These are phyloP conservation scores for Saccharomycopsis olivae DNA, from an alignment of 805 yeast species.

Conservation along the genomic window DNA sequence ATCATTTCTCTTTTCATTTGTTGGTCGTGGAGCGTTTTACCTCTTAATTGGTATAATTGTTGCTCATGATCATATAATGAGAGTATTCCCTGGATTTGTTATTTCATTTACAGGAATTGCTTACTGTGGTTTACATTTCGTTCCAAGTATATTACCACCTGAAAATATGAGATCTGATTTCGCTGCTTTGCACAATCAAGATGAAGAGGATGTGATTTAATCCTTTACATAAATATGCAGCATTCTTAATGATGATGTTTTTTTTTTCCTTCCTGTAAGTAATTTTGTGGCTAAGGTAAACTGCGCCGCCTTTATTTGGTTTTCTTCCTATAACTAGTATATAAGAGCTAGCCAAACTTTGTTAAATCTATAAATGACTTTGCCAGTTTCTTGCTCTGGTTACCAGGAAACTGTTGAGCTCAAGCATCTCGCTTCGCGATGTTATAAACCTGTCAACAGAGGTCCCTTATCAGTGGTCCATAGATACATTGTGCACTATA, in stretches of 20 bases:
- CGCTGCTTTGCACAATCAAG: conserved; percentile 27
- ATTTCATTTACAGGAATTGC: conserved; percentile 51
- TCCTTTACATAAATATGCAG: background rate
- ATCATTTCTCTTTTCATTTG: conserved; percentile 55
- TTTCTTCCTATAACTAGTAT: no score
- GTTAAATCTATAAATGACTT: no score
- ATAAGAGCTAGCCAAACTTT: no score
- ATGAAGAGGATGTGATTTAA: conserved; percentile 23
- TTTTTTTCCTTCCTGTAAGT: background rate
- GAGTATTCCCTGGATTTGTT: conserved; percentile 47
- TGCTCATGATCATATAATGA: conserved; percentile 41
- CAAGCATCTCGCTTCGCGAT: no score
- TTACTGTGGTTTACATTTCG: conserved; percentile 53
- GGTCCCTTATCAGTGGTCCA: no score
- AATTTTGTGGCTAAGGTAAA: no score
- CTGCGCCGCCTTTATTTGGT: no score
- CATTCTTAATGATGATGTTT: background rate
- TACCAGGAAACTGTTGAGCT: no score
- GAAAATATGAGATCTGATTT: conserved; percentile 61
- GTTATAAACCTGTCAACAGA: no score
- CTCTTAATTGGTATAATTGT: conserved; percentile 38
- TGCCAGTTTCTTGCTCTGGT: no score
- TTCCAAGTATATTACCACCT: conserved; percentile 71
- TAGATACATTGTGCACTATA: no score
- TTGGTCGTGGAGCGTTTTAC: conserved; percentile 47